Conservation (phyloP, 192 early-diverging fungal species). For the Chytriomyces confervae region DNA sequence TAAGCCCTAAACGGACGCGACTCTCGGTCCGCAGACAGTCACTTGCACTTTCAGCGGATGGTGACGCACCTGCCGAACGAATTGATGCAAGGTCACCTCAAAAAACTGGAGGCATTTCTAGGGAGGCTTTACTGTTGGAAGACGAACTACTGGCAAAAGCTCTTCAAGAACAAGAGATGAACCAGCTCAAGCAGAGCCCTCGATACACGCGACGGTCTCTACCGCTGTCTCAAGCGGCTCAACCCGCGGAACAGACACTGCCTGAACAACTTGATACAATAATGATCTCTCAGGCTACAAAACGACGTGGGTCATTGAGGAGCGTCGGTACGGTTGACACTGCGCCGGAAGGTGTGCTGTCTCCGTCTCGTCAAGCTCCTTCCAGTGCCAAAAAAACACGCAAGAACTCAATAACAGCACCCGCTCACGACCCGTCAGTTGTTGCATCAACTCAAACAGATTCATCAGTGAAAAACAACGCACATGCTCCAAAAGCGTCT, state of each 20-base stretch:
- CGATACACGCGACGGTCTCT: not conserved
- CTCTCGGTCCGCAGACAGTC: not conserved
- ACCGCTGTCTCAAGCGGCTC: not conserved
- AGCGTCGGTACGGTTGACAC: not conserved
- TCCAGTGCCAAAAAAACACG: too few relatives aligned
- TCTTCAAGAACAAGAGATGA: constrained; percentile 22
- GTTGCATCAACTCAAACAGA: too few relatives aligned
- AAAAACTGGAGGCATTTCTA: not conserved
- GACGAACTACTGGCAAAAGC: constrained; percentile 32
- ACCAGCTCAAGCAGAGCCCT: not conserved
- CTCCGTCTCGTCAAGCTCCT: too few relatives aligned
- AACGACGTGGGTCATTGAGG: not conserved
- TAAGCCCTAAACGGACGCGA: not conserved
- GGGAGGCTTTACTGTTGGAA: constrained; percentile 2
- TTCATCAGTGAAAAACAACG: too few relatives aligned
- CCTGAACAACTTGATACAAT: not conserved
- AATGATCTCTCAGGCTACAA: not conserved
- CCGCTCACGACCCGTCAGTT: too few relatives aligned
- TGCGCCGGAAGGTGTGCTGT: too few relatives aligned
- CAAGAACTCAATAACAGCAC: too few relatives aligned
- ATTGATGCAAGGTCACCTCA: not conserved
- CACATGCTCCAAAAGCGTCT: too few relatives aligned
- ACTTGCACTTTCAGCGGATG: not conserved
- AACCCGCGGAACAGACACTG: not conserved
- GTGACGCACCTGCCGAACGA: not conserved